Evolutionary conservation across 805 yeast species (phyloP), one percentile per base, ranked within the genome.

Genomic region (Dipodascus geniculatus): DNA sequence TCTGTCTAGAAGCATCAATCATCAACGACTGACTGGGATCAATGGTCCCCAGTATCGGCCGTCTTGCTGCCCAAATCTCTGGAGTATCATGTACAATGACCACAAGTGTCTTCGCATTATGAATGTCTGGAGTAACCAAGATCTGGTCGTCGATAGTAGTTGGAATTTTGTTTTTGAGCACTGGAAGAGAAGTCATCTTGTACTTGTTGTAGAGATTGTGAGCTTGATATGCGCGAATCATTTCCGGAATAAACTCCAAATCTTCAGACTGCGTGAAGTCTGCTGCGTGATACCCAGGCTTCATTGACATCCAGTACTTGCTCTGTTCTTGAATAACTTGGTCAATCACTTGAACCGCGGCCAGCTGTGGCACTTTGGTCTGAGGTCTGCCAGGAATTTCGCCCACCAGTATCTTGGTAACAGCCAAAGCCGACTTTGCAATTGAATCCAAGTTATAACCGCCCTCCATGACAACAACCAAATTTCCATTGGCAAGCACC

Each of bases 361-460:
- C 90, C 4, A 80, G 70, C 54, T 81, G 81, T 0, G 97, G 96
- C 52, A 81, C 75, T 42, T 73, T 71, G 3, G 80, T 75, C 42
- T 80, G 77, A 35, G 89, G 74, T 59, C 79, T 79, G 55, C 86
- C 95, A 1, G 99, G 98, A 2, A 98, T 96, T 65, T 93, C 98
- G 3, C 99, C 99, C 19, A 93, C 76, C 49, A 93, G 73, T 0
- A 86, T 91, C 65, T 89, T 88, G 2, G 96, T 85, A 2, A 93
- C 97, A 1, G 93, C 91, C 50, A 93, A 71, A 0, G 98, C 99
- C 56, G 95, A 85, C 49, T 79, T 80, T 22, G 96, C 87, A 57
- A 90, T 93, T 1, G 97, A 80, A 62, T 89, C 96, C 55, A 93
- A 74, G 64, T 88, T 91, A 68, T 93, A 93, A 1, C 99, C 99